Evolutionary conservation across 768 basidiomycete genomes (phyloP).

Genomic region (Tremella yokohamensis): DNA sequence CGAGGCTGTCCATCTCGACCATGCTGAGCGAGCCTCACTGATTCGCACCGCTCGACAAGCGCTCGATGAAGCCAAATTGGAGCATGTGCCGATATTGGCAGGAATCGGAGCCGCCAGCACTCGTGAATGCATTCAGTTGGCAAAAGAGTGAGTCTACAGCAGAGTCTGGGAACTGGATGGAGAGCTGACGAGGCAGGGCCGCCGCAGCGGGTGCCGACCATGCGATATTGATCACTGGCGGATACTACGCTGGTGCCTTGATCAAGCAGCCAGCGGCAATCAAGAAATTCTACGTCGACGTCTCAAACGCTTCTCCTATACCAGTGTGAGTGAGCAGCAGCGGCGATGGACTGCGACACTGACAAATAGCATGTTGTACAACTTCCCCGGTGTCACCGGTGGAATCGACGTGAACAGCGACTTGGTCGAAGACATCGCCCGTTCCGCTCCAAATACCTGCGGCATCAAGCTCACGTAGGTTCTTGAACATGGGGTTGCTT

Average conservation of each 20-base stretch:
- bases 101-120: constrained; percentile 78
- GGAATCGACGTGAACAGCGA: constrained; percentile 90
- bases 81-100: constrained; percentile 63
- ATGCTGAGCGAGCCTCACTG: constrained; percentile 62
- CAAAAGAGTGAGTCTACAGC: constrained; percentile 50
- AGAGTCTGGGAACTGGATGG: background rate
- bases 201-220: constrained; percentile 82
- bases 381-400: constrained; percentile 77
- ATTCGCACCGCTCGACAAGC: constrained; percentile 65
- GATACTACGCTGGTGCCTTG: constrained; percentile 77
- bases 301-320: constrained; percentile 70
- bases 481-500: background rate
- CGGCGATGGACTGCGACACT: background rate
- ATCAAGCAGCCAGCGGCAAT: constrained; percentile 59
- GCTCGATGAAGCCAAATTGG: constrained; percentile 63
- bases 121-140: constrained; percentile 70
- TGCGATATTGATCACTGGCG: constrained; percentile 74
- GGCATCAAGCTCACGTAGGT: constrained; percentile 85
- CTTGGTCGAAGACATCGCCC: constrained; percentile 71
- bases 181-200: constrained; percentile 55
- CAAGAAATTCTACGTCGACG: constrained; percentile 70
- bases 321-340: constrained; percentile 50
- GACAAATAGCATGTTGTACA: constrained; percentile 62
- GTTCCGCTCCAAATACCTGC: constrained; percentile 66
- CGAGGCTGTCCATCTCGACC: constrained; percentile 69